phyloP scores from a whole-genome alignment of 176 grass and related monocot genomes.

The Oryza rufipogon region DNA sequence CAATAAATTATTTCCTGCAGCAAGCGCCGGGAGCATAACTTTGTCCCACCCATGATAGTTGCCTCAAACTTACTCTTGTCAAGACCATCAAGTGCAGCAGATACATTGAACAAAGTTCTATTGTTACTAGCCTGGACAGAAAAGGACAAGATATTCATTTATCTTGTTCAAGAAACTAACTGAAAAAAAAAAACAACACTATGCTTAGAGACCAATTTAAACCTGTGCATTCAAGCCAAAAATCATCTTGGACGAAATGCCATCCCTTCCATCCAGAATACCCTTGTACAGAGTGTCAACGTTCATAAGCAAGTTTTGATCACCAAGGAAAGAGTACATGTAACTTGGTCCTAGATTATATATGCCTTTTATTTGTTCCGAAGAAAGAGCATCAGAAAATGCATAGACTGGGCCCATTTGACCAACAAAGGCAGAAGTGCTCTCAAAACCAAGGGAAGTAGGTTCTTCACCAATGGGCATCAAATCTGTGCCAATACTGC shows the following conservation, averaged over 20 bases:
- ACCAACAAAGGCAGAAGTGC: conserved; percentile 77
- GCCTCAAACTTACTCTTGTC: conserved; percentile 89
- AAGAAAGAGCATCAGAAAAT: conserved; percentile 84
- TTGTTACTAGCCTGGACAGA: conserved; percentile 78
- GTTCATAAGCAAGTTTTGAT: conserved; percentile 78
- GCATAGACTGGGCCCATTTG: conserved; percentile 96
- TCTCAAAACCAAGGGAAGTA: conserved; percentile 74
- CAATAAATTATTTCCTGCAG: conserved; percentile 98
- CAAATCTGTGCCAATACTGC: conserved; percentile 83
- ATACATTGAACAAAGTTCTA: conserved; percentile 85
- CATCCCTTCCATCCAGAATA: conserved; percentile 81
- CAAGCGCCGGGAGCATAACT: conserved; percentile 78
- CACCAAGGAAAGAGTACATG: conserved; percentile 97
- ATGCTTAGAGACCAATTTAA: conserved; percentile 21
- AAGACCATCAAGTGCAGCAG: conserved; percentile 64
- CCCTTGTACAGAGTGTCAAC: conserved; percentile 73
- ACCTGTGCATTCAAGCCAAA: conserved; percentile 99
- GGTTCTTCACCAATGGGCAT: conserved; percentile 86
- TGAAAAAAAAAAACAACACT: conserved; percentile 27
- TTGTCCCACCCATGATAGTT: conserved; percentile 81
- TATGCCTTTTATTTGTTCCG: conserved; percentile 94
- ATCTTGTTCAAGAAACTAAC: conserved; percentile 24
- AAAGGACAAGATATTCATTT: conserved; percentile 39
- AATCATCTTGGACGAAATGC: conserved; percentile 90
- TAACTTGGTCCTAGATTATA: conserved; percentile 96